Evolutionary conservation across 1,139 yeast genomes (phyloP).

Genomic region (Taphrina sp.): DNA sequence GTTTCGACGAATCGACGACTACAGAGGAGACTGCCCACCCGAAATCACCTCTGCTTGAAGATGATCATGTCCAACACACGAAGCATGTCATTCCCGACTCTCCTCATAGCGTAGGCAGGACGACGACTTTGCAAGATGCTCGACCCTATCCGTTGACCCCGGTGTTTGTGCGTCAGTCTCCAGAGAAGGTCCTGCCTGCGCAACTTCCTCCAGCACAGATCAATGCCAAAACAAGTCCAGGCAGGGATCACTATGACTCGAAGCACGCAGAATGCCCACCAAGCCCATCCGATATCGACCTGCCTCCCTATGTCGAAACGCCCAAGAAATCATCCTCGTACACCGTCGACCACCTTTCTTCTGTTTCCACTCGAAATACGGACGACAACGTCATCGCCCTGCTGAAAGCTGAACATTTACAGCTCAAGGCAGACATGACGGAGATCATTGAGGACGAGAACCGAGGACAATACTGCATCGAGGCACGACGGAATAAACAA

Average conservation of each 20-base stretch:
- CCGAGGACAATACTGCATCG: constrained; percentile 7
- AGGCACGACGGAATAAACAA: constrained; percentile 1
- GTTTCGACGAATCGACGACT: constrained; percentile 3
- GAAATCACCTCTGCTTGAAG: neutral
- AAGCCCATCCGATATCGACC: neutral
- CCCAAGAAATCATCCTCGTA: too few relatives aligned
- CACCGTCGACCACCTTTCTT: too few relatives aligned
- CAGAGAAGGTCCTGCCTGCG: too few relatives aligned
- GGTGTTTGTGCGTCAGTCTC: neutral
- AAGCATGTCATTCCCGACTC: neutral
- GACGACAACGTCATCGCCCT: neutral
- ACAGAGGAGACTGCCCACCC: neutral
- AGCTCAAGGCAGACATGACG: constrained; percentile 18
- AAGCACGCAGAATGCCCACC: neutral
- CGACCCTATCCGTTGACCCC: neutral
- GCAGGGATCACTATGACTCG: too few relatives aligned
- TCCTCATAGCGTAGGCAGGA: neutral
- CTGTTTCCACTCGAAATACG: neutral
- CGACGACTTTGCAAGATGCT: neutral
- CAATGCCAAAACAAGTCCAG: too few relatives aligned
- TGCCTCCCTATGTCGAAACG: neutral
- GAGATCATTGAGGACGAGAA: constrained; percentile 15
- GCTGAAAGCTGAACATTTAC: constrained; percentile 10
- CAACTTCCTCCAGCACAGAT: too few relatives aligned
- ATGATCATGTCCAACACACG: neutral